phyloP scores from a whole-genome alignment of 2,329 filamentous ascomycete species.

The Beauveria bassiana region DNA sequence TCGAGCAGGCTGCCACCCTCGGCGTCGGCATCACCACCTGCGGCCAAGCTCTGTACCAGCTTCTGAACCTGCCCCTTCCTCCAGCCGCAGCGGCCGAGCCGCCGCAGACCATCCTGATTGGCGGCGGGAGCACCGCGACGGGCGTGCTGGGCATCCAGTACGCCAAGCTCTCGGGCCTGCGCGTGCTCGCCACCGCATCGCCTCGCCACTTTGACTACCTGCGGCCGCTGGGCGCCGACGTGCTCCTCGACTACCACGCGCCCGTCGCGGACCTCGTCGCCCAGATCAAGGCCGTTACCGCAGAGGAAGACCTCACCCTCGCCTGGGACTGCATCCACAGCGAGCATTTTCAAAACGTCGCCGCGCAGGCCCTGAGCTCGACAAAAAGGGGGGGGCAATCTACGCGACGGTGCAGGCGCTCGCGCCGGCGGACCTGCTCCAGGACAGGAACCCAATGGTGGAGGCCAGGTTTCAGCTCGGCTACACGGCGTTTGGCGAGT shows the following conservation, averaged over 20 bases:
- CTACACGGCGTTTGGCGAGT: slow-evolving; percentile 34
- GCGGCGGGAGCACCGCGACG: slow-evolving; percentile 46
- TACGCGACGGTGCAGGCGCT: slow-evolving; percentile 5
- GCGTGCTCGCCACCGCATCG: slow-evolving; percentile 33
- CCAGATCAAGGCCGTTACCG: neutral
- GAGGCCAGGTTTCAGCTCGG: slow-evolving; percentile 23
- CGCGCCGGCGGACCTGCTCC: neutral
- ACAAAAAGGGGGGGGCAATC: neutral
- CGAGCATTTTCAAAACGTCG: neutral
- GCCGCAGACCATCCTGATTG: slow-evolving; percentile 29
- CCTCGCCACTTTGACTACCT: slow-evolving; percentile 29
- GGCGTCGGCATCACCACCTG: slow-evolving; percentile 35
- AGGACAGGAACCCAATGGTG: neutral
- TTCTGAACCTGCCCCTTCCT: slow-evolving; percentile 39
- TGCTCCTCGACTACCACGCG: slow-evolving; percentile 37
- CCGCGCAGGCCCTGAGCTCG: neutral
- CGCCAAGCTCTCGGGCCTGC: slow-evolving; percentile 32
- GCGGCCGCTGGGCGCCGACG: slow-evolving; percentile 35
- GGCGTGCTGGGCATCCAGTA: slow-evolving; percentile 43
- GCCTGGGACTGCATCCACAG: slow-evolving; percentile 13
- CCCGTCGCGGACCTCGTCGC: neutral
- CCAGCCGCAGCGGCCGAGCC: slow-evolving; percentile 26
- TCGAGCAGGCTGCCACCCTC: slow-evolving; percentile 38
- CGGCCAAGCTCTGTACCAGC: slow-evolving; percentile 40
- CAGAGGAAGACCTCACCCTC: neutral